Evolutionary conservation across 306 rosid species (phyloP), one percentile per base, ranked within the genome.

Genomic region (Vigna angularis): DNA sequence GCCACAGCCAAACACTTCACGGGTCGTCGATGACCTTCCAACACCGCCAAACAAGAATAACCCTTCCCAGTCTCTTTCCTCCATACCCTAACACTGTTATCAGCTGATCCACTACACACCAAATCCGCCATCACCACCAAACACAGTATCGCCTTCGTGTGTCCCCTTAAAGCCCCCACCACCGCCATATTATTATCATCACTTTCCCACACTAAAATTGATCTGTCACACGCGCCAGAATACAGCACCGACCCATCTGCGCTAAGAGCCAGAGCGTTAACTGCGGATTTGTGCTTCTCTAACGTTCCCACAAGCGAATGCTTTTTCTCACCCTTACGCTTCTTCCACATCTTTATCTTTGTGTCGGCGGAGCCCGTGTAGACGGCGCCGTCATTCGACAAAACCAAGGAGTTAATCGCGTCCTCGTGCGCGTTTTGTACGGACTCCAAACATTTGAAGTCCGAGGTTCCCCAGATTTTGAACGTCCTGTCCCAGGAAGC

Each of bases 151-250:
- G 97, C 92, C 74, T 85, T 87, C 0, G 65, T 74, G 76, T 92
- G 97, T 5, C 97, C 96, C 51, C 96, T 78, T 4, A 92, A 42
- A 10, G 96, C 96, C 9, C 96, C 97, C 69, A 80, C 40, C 70
- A 78, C 34, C 64, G 76, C 90, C 92, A 87, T 83, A 0, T 30
- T 58, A 7, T n/a, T 62, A 0, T 30, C 81, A 1, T 72, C 70
- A 44, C 74, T 82, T 26, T 87, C 92, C 97, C 96, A 92, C 30
- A 92, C 96, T 32, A 92, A 50, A 40, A 92, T 78, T 11, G 92
- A 89, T 44, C 96, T 77, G 6, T 92, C 96, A 63, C 97, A 90
- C 4, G 97, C 97, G 3, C 97, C 97, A 0, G 97, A 90, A 20
- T 92, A 90, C 66, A 92, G 62, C 26, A 87, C 74, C 1, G 72